Conservation (phyloP, 352 stramenopile species). For the Phytopythium kandeliae region DNA sequence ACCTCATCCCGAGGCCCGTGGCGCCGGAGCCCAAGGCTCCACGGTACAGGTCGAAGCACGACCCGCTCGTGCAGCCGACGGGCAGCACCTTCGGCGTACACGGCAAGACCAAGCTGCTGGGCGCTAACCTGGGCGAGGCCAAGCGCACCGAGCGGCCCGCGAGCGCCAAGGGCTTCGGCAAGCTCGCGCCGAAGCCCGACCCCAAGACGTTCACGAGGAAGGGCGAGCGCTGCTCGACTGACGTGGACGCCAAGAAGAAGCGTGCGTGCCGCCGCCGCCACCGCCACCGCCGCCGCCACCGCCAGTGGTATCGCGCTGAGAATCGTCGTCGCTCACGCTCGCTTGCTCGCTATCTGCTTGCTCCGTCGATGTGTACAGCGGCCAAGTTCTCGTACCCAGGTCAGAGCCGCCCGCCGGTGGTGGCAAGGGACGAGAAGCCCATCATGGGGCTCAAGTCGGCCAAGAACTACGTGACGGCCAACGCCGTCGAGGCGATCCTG, state of each 20-base stretch:
- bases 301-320: too few relatives aligned
- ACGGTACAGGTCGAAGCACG: constrained; percentile 87
- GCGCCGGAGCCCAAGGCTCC: constrained; percentile 66
- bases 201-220: constrained; percentile 72
- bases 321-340: too few relatives aligned
- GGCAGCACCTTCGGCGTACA: constrained; percentile 85
- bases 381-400: constrained; percentile 68
- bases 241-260: constrained; percentile 41
- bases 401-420: constrained; percentile 60
- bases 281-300: too few relatives aligned
- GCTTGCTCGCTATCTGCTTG: constrained; percentile 5
- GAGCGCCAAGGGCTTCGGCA: constrained; percentile 62
- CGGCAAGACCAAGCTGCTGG: constrained; percentile 62
- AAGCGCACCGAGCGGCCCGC: constrained; percentile 33
- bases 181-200: constrained; percentile 51
- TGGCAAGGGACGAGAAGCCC: constrained; percentile 84
- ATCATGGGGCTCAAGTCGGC: constrained; percentile 89
- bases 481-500: constrained; percentile 91
- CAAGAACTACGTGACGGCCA: constrained; percentile 93
- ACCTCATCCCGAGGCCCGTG: constrained; percentile 81
- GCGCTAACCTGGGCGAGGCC: constrained; percentile 54
- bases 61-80: constrained; percentile 76
- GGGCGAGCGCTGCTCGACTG: constrained; percentile 44
- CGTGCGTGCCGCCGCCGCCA: constrained; percentile 21
- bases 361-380: constrained; percentile 13